phyloP scores from a whole-genome alignment of 306 rosid genomes.

The Begonia loranthoides region DNA sequence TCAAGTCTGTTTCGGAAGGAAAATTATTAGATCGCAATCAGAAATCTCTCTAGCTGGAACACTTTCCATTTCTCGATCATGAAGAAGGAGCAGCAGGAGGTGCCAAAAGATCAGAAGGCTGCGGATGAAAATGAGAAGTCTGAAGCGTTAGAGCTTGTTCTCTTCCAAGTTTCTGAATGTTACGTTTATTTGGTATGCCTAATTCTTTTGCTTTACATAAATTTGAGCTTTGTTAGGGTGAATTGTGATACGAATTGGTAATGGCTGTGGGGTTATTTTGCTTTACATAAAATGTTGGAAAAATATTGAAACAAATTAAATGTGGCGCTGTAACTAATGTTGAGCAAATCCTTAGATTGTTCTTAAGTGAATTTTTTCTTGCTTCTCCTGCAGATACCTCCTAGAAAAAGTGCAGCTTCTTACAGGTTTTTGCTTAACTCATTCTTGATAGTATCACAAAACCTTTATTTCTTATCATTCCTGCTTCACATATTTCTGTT shows the following conservation, averaged over 20 bases:
- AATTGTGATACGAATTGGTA: no score
- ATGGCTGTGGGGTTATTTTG: no score
- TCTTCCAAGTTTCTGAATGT: constrained; percentile 88
- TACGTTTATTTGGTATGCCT: constrained; percentile 74
- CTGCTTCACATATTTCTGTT: no score
- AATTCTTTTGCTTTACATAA: neutral
- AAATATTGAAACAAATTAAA: no score
- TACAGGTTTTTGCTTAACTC: constrained; percentile 53
- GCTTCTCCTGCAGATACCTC: constrained; percentile 72
- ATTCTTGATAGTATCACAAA: neutral
- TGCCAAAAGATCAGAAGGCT: constrained; percentile 23
- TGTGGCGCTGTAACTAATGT: no score
- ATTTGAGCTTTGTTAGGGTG: neutral
- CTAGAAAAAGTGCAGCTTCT: constrained; percentile 90
- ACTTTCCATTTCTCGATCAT: constrained; percentile 28
- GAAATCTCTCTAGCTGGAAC: constrained; percentile 6
- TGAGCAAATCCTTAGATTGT: neutral
- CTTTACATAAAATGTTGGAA: no score
- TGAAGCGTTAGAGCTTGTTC: constrained; percentile 77
- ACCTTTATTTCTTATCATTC: neutral
- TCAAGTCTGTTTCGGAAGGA: neutral
- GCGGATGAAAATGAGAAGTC: constrained; percentile 34
- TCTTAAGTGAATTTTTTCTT: neutral
- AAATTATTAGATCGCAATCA: constrained; percentile 9
- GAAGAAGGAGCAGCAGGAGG: constrained; percentile 43